Evolutionary conservation across 169 alveolate species (phyloP), one percentile per base, ranked within the genome.

Genomic region (Eimeria necatrix): DNA sequence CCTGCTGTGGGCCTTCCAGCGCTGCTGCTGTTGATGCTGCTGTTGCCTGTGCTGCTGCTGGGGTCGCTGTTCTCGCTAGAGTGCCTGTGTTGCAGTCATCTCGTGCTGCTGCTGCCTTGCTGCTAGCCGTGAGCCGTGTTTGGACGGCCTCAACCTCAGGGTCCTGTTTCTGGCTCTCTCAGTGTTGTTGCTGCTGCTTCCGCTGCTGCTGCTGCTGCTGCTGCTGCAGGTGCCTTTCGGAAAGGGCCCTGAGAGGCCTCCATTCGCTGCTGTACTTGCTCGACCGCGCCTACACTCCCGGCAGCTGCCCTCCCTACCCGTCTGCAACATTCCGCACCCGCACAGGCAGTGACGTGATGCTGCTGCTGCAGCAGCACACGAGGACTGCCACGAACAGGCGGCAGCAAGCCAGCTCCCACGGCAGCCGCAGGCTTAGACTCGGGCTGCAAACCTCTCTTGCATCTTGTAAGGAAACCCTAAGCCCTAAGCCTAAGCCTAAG

Each of bases 281-380:
- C 6, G 87, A 76, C 46, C 87, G 87, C 9, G 64, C 64, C 41
- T 76, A 76, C 24, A 76, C 87, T 9, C 87, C 87, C 0, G 87
- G 87, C 41, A 76, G 87, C 87, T 76, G 87, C 64, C 87, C 87
- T 0, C 87, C 87, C 6, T 76, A 76, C 24, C 87, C 87, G 14
- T 76, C 87, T 41, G 87, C 87, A 41, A 76, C 87, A 14, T 76
- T 41, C 87, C 87, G 87, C 24, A 9, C 87, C 41, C 87, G 87
- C 12, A 76, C 61, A 49, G 87, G 87, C 22, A 76, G 87, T 41
- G 87, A 76, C 61, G 87, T 76, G 87, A 4, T 76, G 87, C 87
- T 76, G 87, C 64, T 76, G 87, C 87, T 41, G 59, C 87, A 49
- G 46, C 59, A 76, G 49, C 87, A 76, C 61, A 56, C 18, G 22